phyloP scores from a whole-genome alignment of 805 yeast species.

The Wickerhamomyces strasburgensis region DNA sequence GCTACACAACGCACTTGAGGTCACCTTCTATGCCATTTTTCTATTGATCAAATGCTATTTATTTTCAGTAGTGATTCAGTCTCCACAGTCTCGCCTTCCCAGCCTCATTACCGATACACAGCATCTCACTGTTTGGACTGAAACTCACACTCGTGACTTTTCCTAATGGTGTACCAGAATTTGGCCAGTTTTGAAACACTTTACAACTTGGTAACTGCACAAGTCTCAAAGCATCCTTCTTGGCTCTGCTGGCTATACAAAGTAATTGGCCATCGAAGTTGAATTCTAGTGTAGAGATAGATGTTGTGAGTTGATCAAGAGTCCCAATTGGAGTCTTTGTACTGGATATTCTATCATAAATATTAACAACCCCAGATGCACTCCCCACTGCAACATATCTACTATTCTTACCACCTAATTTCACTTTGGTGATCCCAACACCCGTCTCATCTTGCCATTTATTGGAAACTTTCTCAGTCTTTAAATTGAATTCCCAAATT shows the following conservation, averaged over 20 bases:
- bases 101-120: slow-evolving; percentile 85
- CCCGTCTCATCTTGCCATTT: slow-evolving; percentile 89
- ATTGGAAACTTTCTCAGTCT: slow-evolving; percentile 43
- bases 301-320: slow-evolving; percentile 75
- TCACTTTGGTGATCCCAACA: slow-evolving; percentile 72
- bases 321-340: slow-evolving; percentile 53
- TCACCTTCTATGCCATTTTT: neutral
- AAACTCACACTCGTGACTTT: slow-evolving; percentile 77
- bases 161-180: slow-evolving; percentile 95
- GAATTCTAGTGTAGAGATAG: slow-evolving; percentile 69
- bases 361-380: slow-evolving; percentile 81
- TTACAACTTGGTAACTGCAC: slow-evolving; percentile 86
- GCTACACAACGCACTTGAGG: no score
- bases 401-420: slow-evolving; percentile 63
- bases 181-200: slow-evolving; percentile 95
- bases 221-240: slow-evolving; percentile 78
- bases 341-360: slow-evolving; percentile 56
- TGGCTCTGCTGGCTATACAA: slow-evolving; percentile 78
- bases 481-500: slow-evolving; percentile 77
- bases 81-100: slow-evolving; percentile 90
- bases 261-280: slow-evolving; percentile 86
- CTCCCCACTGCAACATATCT: slow-evolving; percentile 89
- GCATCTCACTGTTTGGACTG: slow-evolving; percentile 75
- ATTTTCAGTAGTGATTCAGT: slow-evolving; percentile 63
- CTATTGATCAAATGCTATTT: slow-evolving; percentile 1